These are phyloP conservation scores for Melanomma pulvis-pyrius DNA, from an alignment of 495 filamentous ascomycete species.

Conservation along the genomic window DNA sequence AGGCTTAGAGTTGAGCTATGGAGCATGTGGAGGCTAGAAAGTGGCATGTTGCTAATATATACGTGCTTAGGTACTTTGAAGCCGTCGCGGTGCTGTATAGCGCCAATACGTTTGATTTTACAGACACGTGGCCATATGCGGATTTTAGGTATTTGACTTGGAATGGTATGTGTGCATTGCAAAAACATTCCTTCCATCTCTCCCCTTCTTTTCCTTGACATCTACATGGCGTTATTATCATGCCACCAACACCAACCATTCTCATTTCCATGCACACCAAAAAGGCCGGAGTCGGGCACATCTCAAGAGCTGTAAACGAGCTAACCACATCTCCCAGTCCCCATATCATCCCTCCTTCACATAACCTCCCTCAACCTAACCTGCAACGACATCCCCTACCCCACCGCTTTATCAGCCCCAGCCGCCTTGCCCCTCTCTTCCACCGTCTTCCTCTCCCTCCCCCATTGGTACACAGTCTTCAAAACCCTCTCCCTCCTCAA, in stretches of 20 bases:
- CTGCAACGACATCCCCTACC: background rate
- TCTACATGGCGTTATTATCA: background rate
- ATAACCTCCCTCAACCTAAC: background rate
- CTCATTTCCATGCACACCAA: no score
- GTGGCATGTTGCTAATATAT: background rate
- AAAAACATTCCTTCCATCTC: no score
- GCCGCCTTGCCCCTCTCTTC: no score
- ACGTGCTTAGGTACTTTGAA: slow-evolving; percentile 7
- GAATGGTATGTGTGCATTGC: no score
- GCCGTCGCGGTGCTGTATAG: background rate
- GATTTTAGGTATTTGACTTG: no score
- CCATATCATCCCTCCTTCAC: background rate
- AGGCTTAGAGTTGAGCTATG: no score
- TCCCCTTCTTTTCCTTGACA: background rate
- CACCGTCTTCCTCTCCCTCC: background rate
- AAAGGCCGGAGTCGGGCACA: no score
- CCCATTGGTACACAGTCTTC: background rate
- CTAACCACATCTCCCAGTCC: no score
- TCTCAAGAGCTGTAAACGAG: no score
- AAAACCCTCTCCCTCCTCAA: slow-evolving; percentile 6
- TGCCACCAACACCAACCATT: no score
- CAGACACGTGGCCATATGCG: background rate
- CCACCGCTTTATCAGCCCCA: no score
- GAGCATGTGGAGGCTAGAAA: no score
- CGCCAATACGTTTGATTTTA: slow-evolving; percentile 13